Conservation (phyloP, 1,284 basidiomycete genomes). For the Stereum hirsutum region DNA sequence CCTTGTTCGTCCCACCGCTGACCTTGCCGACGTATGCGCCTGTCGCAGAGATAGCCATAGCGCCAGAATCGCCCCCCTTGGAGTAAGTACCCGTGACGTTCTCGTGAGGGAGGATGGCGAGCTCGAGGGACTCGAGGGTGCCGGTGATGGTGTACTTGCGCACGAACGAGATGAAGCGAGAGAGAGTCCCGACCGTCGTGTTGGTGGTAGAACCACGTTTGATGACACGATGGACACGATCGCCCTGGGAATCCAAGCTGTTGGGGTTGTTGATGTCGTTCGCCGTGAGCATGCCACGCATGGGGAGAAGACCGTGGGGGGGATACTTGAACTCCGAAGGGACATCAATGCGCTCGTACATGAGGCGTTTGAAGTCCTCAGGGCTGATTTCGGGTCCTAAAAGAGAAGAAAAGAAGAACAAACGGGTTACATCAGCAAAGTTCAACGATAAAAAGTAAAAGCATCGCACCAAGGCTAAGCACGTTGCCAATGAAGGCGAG, state of each 20-base stretch:
- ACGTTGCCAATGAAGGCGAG: conserved; percentile 20
- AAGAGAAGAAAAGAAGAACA: conserved; percentile 10
- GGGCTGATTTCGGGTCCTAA: conserved; percentile 18
- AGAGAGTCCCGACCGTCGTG: conserved; percentile 23
- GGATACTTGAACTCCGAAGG: conserved; percentile 24
- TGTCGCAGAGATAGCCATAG: conserved; percentile 18
- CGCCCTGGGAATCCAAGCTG: conserved; percentile 14
- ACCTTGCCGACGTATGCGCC: conserved; percentile 20
- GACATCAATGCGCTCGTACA: conserved; percentile 12
- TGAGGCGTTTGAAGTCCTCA: conserved; percentile 14
- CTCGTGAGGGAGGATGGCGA: conserved; percentile 17
- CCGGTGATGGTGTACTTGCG: conserved; percentile 19
- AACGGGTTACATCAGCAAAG: background rate
- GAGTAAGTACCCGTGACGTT: conserved; percentile 23
- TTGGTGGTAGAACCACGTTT: conserved; percentile 22
- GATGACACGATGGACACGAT: conserved; percentile 22
- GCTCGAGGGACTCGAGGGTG: conserved; percentile 21
- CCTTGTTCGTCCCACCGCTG: conserved; percentile 19
- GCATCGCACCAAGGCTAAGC: conserved; percentile 20
- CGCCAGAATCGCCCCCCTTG: conserved; percentile 25
- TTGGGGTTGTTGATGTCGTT: conserved; percentile 20
- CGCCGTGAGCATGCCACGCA: conserved; percentile 22
- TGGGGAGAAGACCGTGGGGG: conserved; percentile 16
- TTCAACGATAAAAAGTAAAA: conserved; percentile 11
- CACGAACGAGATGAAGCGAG: conserved; percentile 19